Base-by-base conservation (phyloP, 352 stramenopile species). In the Pythium folliculosum region DNA sequence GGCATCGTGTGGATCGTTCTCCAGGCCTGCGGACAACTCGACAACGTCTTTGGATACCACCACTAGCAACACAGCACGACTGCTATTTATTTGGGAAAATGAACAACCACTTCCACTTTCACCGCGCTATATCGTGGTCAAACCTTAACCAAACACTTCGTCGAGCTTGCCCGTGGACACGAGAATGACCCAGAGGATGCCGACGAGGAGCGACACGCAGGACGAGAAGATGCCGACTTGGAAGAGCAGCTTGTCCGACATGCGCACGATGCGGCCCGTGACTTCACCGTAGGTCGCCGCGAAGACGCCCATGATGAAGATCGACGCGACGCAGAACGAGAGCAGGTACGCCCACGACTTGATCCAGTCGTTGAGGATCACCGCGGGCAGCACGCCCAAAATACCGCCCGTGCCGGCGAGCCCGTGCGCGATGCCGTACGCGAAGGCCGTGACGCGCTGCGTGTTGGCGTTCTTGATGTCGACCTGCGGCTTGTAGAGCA, bases 231-330 rank as follows among this genome's bases (percentile, higher is more conserved):
- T 71, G 21, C 76, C 75, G 22, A 92, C 71, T 27, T 74, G 69
- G 59, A 84, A 86, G 16, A 80, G 69, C 35, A 89, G 53, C 27
- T 69, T 51, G 40, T 76, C 61, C 27, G 75, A 85, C 37, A 69
- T 62, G 53, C 69, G 70, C 22, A 69, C 73, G 50, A 87, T 48
- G 17, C 72, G 77, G 13, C 72, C 72, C n/a, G 80, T 90, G 58
- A 77, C 40, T 53, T 84, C 78, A 25, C 91, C 87, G 69, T 95
- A 96, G 0, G 83, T 63, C 5, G 79, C 76, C 0, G 91, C 84
- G 75, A 96, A 97, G 5, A 77, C 74, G 47, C 88, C 89, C 87
- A 97, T 96, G 27, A 91, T 90, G 45, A 96, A 69, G 57, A 90
- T 96, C 54, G 75, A 91, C n/a, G 78, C 82, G 10, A 89, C 30